Percentiles rank a stretch among this genome's conserved stretches.
These are phyloP conservation scores for Pseudogymnoascus sp. DNA, from an alignment of 2,329 filamentous ascomycete genomes.

Conservation along the genomic window DNA sequence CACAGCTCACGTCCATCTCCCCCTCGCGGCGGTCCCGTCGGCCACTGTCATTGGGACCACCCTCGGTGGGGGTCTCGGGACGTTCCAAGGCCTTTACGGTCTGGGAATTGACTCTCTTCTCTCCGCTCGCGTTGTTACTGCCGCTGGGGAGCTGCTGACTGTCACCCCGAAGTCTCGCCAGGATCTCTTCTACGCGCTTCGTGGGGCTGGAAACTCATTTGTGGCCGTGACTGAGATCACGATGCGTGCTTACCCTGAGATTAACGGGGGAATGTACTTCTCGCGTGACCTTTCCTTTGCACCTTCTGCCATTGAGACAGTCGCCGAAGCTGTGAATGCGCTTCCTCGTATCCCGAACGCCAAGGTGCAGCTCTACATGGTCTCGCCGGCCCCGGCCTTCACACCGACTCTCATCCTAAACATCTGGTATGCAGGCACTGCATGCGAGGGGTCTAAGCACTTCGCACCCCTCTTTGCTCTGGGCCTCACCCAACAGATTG, in stretches of 20 bases:
- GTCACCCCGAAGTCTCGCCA: constrained; percentile 18
- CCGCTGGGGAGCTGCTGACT: constrained; percentile 18
- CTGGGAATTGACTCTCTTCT: constrained; percentile 24
- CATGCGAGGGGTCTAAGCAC: neutral
- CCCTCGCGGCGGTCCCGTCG: neutral
- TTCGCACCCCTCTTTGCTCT: neutral
- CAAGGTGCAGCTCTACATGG: neutral
- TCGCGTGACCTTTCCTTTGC: neutral
- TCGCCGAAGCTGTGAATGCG: neutral
- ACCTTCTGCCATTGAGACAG: neutral
- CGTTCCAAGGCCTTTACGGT: constrained; percentile 40
- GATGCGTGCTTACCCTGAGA: constrained; percentile 12
- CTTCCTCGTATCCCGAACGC: neutral
- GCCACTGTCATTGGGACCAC: constrained; percentile 20
- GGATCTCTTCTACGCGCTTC: constrained; percentile 24
- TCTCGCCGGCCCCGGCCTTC: neutral
- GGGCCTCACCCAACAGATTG: neutral
- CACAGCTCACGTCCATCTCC: neutral
- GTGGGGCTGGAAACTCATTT: constrained; percentile 23
- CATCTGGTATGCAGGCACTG: neutral
- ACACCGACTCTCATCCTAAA: neutral
- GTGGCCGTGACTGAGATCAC: constrained; percentile 18
- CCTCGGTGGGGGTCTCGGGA: constrained; percentile 40
- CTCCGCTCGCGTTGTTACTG: constrained; percentile 20
- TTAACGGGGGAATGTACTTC: neutral